A percentile compares a stretch with the other conserved stretches of the same genome.
Conservation (phyloP, 108 stramenopile species). For the Cylindrotheca closterium region DNA sequence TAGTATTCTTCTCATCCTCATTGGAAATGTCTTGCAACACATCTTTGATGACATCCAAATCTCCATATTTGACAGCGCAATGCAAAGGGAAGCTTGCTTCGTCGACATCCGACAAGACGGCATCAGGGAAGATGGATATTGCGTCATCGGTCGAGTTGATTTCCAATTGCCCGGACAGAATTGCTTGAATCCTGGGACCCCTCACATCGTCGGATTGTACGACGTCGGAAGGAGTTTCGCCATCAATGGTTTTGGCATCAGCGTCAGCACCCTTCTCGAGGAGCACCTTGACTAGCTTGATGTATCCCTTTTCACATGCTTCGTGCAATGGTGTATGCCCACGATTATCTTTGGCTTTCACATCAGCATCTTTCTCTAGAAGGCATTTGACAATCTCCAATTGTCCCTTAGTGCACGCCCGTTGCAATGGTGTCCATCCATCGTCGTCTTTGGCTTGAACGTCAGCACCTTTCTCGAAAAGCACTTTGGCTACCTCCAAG, state of each 20-base stretch:
- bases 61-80: slow-evolving; percentile 1
- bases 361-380: slow-evolving; percentile 81
- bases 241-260: slow-evolving; percentile 76
- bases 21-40: neutral
- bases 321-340: slow-evolving; percentile 93
- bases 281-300: slow-evolving; percentile 71
- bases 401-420: slow-evolving; percentile 95
- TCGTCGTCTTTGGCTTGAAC: slow-evolving; percentile 94
- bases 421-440: slow-evolving; percentile 95
- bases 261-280: slow-evolving; percentile 78
- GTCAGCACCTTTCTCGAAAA: slow-evolving; percentile 85
- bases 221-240: slow-evolving; percentile 88
- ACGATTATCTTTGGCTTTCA: slow-evolving; percentile 77
- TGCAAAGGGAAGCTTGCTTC: neutral
- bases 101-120: neutral
- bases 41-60: neutral
- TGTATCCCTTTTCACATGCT: slow-evolving; percentile 82
- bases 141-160: no score
- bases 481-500: slow-evolving; percentile 80
- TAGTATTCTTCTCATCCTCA: neutral
- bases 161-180: slow-evolving; percentile 78
- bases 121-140: no score
- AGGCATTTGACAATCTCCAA: slow-evolving; percentile 80
- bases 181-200: slow-evolving; percentile 84
- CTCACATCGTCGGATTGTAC: slow-evolving; percentile 92